Conservation (phyloP, 2,329 filamentous ascomycete species). For the Monosporascus ibericus region DNA sequence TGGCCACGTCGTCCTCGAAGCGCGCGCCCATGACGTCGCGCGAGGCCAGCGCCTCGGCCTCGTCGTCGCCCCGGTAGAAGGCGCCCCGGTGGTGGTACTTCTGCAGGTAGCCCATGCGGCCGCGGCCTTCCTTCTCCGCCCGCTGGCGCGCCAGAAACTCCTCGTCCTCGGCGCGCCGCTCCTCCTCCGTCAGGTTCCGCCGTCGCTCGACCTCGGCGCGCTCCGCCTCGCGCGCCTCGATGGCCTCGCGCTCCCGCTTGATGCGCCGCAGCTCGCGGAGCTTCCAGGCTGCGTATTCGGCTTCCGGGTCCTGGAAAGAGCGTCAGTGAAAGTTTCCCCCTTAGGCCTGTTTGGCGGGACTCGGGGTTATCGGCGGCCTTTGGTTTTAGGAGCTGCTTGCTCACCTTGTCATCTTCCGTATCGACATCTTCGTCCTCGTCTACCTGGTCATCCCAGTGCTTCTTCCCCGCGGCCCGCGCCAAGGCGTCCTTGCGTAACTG, state of each 20-base stretch:
- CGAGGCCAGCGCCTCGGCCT: slow-evolving; percentile 67
- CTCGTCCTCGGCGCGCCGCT: slow-evolving; percentile 79
- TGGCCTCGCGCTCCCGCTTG: slow-evolving; percentile 76
- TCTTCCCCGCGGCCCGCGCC: slow-evolving; percentile 68
- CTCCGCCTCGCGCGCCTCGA: slow-evolving; percentile 79
- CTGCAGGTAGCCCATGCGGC: slow-evolving; percentile 86
- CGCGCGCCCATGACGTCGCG: slow-evolving; percentile 80
- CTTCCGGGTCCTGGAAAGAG: slow-evolving; percentile 62
- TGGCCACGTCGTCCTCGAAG: slow-evolving; percentile 76
- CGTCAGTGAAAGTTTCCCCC: background rate
- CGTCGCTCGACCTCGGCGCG: slow-evolving; percentile 84
- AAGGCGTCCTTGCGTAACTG: slow-evolving; percentile 79
- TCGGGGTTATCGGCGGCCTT: too few relatives aligned
- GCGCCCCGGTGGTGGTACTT: slow-evolving; percentile 96
- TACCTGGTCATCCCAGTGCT: slow-evolving; percentile 78
- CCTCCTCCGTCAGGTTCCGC: slow-evolving; percentile 78
- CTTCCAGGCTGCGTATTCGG: slow-evolving; percentile 89
- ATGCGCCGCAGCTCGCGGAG: slow-evolving; percentile 84
- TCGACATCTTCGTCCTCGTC: slow-evolving; percentile 71
- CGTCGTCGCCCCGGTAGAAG: slow-evolving; percentile 81
- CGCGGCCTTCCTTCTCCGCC: slow-evolving; percentile 69
- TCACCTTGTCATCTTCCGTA: slow-evolving; percentile 64
- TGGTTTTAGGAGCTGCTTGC: background rate
- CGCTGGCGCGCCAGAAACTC: slow-evolving; percentile 71
- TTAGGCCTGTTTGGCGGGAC: background rate